Conservation (phyloP, 345 rosid species). For the Alliaria petiolata region DNA sequence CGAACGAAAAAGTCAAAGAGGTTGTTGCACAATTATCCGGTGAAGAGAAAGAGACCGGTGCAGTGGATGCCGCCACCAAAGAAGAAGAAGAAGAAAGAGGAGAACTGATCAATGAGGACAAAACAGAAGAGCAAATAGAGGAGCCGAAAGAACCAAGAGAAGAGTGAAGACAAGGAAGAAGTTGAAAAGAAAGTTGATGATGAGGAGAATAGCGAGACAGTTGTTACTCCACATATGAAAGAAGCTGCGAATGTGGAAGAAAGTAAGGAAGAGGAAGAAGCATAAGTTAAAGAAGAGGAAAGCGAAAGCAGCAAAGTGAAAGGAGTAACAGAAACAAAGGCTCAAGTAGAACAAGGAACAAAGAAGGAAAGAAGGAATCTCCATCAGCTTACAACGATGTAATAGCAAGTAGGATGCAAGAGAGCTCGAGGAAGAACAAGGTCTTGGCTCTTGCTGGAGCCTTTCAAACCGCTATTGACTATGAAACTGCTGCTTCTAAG, state of each 20-base stretch:
- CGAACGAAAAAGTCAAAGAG: slow-evolving; percentile 24
- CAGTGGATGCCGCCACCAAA: slow-evolving; percentile 1
- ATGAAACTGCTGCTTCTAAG: too few relatives aligned
- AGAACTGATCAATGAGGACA: slow-evolving; percentile 19
- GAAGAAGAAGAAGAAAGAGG: background rate
- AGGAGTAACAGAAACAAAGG: slow-evolving; percentile 12
- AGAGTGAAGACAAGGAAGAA: slow-evolving; percentile 9
- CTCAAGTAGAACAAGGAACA: too few relatives aligned
- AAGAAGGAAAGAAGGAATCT: too few relatives aligned
- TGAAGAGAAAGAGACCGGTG: slow-evolving; percentile 27
- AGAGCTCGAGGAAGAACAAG: too few relatives aligned
- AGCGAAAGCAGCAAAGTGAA: slow-evolving; percentile 7
- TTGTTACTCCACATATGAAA: background rate
- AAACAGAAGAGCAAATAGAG: slow-evolving; percentile 10
- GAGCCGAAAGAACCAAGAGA: slow-evolving; percentile 19
- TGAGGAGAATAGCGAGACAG: slow-evolving; percentile 11
- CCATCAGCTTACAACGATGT: too few relatives aligned
- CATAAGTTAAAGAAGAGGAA: slow-evolving; percentile 17
- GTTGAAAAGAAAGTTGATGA: too few relatives aligned
- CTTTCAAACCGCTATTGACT: too few relatives aligned
- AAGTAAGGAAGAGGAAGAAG: slow-evolving; percentile 11
- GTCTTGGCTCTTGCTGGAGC: too few relatives aligned
- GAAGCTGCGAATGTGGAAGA: slow-evolving; percentile 7
- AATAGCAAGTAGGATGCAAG: too few relatives aligned
- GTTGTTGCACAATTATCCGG: background rate